These are phyloP conservation scores for Diplodia corticola DNA, from an alignment of 2,329 filamentous ascomycete genomes.

Conservation along the genomic window DNA sequence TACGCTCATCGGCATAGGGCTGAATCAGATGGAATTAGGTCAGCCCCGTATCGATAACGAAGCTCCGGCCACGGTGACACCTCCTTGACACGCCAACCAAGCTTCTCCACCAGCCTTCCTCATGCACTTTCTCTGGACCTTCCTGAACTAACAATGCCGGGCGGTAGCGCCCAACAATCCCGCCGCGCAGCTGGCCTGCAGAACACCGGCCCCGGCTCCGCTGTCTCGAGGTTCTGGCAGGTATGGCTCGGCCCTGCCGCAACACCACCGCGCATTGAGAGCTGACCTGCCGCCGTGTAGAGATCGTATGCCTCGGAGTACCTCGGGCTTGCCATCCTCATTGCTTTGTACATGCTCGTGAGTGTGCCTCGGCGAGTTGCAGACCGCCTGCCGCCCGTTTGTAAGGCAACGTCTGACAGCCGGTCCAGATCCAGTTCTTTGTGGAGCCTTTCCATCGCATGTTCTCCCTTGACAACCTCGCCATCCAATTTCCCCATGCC, in stretches of 20 bases:
- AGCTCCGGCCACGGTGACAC: conserved; percentile 13
- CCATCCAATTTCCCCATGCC: conserved; percentile 85
- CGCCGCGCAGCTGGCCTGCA: conserved; percentile 19
- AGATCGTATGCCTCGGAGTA: conserved; percentile 89
- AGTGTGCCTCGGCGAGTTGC: conserved; percentile 32
- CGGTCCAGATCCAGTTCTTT: conserved; percentile 61
- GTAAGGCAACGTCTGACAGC: conserved; percentile 9
- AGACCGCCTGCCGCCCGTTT: background rate
- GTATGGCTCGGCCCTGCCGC: background rate
- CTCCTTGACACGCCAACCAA: background rate
- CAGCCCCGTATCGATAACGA: background rate
- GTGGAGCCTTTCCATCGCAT: conserved; percentile 89
- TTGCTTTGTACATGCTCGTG: conserved; percentile 66
- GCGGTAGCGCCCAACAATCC: conserved; percentile 10
- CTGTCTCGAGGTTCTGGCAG: conserved; percentile 22
- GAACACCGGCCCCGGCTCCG: conserved; percentile 13
- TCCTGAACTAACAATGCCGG: conserved; percentile 14
- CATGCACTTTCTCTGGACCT: background rate
- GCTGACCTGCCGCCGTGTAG: conserved; percentile 42
- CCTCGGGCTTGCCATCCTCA: conserved; percentile 71
- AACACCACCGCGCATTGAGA: background rate
- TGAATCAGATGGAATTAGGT: conserved; percentile 16
- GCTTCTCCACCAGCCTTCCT: background rate
- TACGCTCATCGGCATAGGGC: conserved; percentile 3
- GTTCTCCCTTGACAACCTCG: conserved; percentile 83